Evolutionary conservation across 768 basidiomycete species (phyloP), one percentile per base, ranked within the genome.

Genomic region (Naganishia vishniacii): DNA sequence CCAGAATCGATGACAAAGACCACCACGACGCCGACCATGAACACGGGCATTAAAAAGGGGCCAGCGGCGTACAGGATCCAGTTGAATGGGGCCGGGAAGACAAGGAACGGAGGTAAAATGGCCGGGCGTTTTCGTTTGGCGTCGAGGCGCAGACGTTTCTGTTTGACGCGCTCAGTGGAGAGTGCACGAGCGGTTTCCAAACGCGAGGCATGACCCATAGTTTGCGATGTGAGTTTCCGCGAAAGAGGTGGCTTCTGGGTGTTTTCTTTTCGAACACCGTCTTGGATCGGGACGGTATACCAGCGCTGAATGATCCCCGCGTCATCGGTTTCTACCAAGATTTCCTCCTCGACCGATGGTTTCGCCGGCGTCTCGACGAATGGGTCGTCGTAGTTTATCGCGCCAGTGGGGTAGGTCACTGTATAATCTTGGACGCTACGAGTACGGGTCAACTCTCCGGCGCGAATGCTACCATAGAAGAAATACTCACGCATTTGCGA

Each of bases 401-500:
- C 62, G 37, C 62, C 62, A 5, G 62, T 63, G 13, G 62, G 62
- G 18, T 63, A 63, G 18, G 62, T 34, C 29, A 63, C 62, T 5
- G 62, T 63, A 13, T 49, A 31, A 29, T 63, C 62, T 56, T 63
- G 62, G 9, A 63, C 62, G 40, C 62, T 63, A 45, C n/a, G n/a
- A 40, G 4, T 28, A 18, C 8, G n/a, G 4, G 12, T n/a, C n/a
- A n/a, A n/a, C n/a, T n/a, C n/a, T n/a, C n/a, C 29, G 7, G 56
- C 5, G 25, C 40, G 48, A 18, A 53, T 28, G 25, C 37, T n/a
- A 4, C 11, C 23, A 23, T 23, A 31, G 40, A 31, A n/a, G 23
- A 34, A 34, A 5, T 60, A 67, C 73, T 62, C 32, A 73, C 75
- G 72, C 75, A 58, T 76, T 76, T 12, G 72, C 73, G 18, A 73